These are phyloP conservation scores for Phlyctochytrium arcticum DNA, from an alignment of 192 early-diverging fungal species.

Conservation along the genomic window DNA sequence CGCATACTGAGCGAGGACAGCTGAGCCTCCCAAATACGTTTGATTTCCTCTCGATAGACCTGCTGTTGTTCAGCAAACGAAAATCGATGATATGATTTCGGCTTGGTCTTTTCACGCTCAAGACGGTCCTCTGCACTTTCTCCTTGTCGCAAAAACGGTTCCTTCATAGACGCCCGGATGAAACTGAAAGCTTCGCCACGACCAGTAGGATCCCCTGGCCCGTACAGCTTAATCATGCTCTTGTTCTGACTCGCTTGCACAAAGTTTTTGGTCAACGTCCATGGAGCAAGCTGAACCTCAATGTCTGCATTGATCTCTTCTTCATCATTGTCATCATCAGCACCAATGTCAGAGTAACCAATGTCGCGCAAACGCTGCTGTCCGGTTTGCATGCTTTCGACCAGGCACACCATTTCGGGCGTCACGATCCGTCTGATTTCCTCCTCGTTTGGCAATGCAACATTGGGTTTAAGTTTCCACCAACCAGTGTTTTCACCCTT, in stretches of 20 bases:
- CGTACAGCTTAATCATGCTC: constrained; percentile 91
- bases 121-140: constrained; percentile 75
- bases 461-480: constrained; percentile 79
- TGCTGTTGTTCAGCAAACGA: constrained; percentile 87
- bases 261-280: constrained; percentile 94
- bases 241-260: constrained; percentile 89
- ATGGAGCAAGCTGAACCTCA: constrained; percentile 91
- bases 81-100: constrained; percentile 36
- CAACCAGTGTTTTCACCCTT: constrained; percentile 82
- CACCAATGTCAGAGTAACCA: constrained; percentile 70
- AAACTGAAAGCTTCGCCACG: constrained; percentile 96
- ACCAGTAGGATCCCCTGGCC: constrained; percentile 96
- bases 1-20: constrained; percentile 57
- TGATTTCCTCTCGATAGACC: constrained; percentile 91
- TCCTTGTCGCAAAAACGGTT: constrained; percentile 86
- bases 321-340: constrained; percentile 65
- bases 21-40: constrained; percentile 91
- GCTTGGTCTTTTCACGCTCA: constrained; percentile 16
- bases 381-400: constrained; percentile 90
- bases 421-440: constrained; percentile 87
- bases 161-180: constrained; percentile 95
- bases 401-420: constrained; percentile 92
- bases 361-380: constrained; percentile 87
- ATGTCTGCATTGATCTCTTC: constrained; percentile 71
- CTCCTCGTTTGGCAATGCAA: constrained; percentile 76